Evolutionary conservation across 306 rosid genomes (phyloP).

Genomic region (Dalbergia cochinchinensis): DNA sequence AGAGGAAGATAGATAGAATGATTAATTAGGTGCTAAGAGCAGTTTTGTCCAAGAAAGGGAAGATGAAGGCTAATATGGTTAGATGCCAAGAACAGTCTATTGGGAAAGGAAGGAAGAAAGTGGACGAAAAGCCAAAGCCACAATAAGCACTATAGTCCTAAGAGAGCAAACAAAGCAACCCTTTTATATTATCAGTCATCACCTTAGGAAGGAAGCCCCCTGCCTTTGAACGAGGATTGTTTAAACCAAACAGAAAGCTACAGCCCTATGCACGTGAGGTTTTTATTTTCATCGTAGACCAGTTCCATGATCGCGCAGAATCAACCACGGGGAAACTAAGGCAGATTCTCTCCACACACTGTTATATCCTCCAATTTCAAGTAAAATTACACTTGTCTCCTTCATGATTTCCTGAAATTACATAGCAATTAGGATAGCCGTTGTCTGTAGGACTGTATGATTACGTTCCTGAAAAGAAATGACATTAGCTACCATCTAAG

Average conservation of each 20-base stretch:
- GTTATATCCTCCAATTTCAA: slow-evolving; percentile 9
- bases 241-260: slow-evolving; percentile 44
- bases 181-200: slow-evolving; percentile 27
- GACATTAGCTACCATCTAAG: no score
- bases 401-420: no score
- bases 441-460: no score
- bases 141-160: slow-evolving; percentile 10
- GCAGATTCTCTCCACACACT: slow-evolving; percentile 43
- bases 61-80: slow-evolving; percentile 32
- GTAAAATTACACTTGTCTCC: no score
- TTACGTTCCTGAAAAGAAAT: no score
- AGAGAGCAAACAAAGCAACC: slow-evolving; percentile 42
- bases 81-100: slow-evolving; percentile 26
- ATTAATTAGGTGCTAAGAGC: background rate
- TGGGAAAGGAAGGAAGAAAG: slow-evolving; percentile 25
- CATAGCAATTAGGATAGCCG: no score
- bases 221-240: slow-evolving; percentile 35
- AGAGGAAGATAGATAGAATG: background rate
- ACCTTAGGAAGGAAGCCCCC: slow-evolving; percentile 9
- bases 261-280: slow-evolving; percentile 56
- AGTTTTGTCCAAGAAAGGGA: slow-evolving; percentile 20
- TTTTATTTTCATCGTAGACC: slow-evolving; percentile 35
- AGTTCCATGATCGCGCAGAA: slow-evolving; percentile 42
- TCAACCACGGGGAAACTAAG: slow-evolving; percentile 20
- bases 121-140: background rate